These are phyloP conservation scores for Ogataea nakhonphanomensis DNA, from an alignment of 805 yeast species.

Conservation along the genomic window DNA sequence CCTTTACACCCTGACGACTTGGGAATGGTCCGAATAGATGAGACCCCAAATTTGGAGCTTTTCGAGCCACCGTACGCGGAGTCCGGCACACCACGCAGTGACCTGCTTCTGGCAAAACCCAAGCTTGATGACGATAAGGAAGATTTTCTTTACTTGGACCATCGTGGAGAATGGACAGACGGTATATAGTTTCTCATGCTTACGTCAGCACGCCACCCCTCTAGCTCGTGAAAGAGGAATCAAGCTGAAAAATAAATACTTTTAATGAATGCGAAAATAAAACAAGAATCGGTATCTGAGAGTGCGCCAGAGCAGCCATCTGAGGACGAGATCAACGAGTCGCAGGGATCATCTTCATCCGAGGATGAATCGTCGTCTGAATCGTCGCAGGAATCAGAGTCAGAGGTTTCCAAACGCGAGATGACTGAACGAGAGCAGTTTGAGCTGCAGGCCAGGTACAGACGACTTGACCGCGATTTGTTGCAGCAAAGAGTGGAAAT, in stretches of 20 bases:
- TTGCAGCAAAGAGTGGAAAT: conserved; percentile 44
- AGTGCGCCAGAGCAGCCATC: background rate
- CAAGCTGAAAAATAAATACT: conserved; percentile 4
- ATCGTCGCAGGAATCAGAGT: conserved; percentile 9
- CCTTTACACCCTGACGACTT: conserved; percentile 3
- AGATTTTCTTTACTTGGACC: conserved; percentile 8
- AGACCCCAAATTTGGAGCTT: conserved; percentile 18
- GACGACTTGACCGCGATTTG: conserved; percentile 24
- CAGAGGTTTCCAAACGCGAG: conserved; percentile 13
- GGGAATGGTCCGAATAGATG: conserved; percentile 10
- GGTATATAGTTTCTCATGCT: conserved; percentile 3
- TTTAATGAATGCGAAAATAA: conserved; percentile 10
- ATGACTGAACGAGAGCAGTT: conserved; percentile 27
- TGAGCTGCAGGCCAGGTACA: conserved; percentile 24
- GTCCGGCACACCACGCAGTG: conserved; percentile 7
- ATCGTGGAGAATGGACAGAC: conserved; percentile 6
- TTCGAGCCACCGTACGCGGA: conserved; percentile 16
- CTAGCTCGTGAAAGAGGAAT: background rate
- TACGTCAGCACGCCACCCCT: conserved; percentile 2
- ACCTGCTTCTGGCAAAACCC: conserved; percentile 8
- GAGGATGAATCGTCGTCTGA: conserved; percentile 4
- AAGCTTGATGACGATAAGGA: conserved; percentile 10
- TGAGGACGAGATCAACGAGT: conserved; percentile 10
- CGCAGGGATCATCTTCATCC: conserved; percentile 13
- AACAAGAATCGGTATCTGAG: background rate